These are phyloP conservation scores for Buxus sempervirens DNA, from an alignment of 164 flowering plant species.

Conservation along the genomic window DNA sequence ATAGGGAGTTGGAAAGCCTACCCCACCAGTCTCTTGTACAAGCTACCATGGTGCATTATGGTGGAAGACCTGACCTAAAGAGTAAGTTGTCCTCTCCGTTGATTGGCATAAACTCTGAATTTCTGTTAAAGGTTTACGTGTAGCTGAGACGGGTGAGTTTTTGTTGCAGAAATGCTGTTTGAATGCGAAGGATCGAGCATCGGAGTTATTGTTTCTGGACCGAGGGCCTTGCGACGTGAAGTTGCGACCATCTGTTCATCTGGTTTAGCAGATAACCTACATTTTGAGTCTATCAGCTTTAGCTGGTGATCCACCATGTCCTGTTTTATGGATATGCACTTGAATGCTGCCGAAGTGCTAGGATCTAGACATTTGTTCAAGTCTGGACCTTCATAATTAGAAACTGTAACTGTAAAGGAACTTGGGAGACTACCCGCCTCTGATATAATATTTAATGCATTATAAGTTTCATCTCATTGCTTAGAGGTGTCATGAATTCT, in stretches of 20 bases:
- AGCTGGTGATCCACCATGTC: conserved; percentile 35
- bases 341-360: neutral
- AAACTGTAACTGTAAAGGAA: conserved; percentile 5
- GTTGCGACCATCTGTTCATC: conserved; percentile 60
- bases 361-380: too few relatives aligned
- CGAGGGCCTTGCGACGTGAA: conserved; percentile 50
- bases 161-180: conserved; percentile 41
- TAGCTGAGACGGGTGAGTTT: neutral
- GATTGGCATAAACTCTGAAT: neutral
- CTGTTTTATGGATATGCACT: neutral
- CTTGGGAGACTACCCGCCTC: conserved; percentile 3
- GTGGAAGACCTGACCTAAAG: conserved; percentile 64
- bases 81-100: conserved; percentile 14
- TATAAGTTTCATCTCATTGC: neutral
- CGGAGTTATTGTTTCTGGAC: conserved; percentile 62
- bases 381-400: too few relatives aligned
- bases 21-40: conserved; percentile 51
- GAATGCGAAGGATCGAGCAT: conserved; percentile 36
- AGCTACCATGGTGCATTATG: conserved; percentile 56
- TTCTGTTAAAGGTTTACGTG: neutral
- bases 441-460: neutral
- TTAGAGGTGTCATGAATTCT: neutral
- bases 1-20: conserved; percentile 57
- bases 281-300: conserved; percentile 65
- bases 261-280: conserved; percentile 42